Conservation (phyloP, 768 basidiomycete genomes). For the Leccinum incarnatum region DNA sequence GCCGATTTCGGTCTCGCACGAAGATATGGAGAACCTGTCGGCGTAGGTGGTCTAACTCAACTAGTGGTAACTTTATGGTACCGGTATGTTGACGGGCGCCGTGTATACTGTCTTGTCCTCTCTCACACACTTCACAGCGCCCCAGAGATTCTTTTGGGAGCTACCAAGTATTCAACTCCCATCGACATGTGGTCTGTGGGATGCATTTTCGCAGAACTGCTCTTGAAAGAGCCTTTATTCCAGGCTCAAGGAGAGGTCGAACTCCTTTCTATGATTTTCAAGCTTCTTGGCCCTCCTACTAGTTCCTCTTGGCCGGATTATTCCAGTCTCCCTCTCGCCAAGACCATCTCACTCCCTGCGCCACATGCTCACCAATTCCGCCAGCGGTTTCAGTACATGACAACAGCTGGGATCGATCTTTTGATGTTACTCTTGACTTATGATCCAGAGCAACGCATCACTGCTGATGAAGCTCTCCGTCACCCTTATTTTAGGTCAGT, state of each 20-base stretch:
- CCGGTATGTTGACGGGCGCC: conserved; percentile 53
- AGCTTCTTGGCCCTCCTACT: conserved; percentile 91
- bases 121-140: conserved; percentile 50
- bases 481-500: conserved; percentile 88
- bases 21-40: conserved; percentile 94
- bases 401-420: conserved; percentile 80
- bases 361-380: conserved; percentile 76
- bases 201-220: conserved; percentile 95
- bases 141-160: conserved; percentile 93
- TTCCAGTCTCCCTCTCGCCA: conserved; percentile 71
- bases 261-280: conserved; percentile 91
- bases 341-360: conserved; percentile 71
- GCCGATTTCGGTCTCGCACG: conserved; percentile 97
- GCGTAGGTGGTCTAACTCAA: conserved; percentile 96
- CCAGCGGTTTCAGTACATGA: conserved; percentile 83
- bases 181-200: conserved; percentile 99
- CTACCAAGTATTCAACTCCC: conserved; percentile 90
- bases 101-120: conserved; percentile 11
- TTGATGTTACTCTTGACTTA: conserved; percentile 81
- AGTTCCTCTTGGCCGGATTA: conserved; percentile 85
- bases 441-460: conserved; percentile 82
- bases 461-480: conserved; percentile 83
- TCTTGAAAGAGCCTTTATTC: conserved; percentile 94
- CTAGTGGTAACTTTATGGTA: conserved; percentile 99
- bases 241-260: conserved; percentile 96